A percentile compares a stretch with the other conserved stretches of the same genome.
These are phyloP conservation scores for Kluyveromyces aestuarii DNA, from an alignment of 805 yeast species.

Conservation along the genomic window DNA sequence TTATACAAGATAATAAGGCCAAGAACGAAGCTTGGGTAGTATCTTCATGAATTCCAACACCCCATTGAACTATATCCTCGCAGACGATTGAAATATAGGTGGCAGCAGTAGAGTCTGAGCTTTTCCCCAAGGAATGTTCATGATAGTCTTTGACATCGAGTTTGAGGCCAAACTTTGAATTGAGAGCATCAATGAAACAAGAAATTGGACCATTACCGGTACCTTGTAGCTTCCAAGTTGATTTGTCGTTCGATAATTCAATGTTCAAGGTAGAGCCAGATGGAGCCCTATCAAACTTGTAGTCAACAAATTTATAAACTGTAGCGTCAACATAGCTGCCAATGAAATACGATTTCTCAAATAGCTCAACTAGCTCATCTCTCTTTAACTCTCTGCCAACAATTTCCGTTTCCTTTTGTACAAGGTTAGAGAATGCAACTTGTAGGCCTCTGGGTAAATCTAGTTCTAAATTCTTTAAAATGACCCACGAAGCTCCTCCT, in stretches of 20 bases:
- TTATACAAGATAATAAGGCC: conserved; percentile 44
- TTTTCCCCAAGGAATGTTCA: conserved; percentile 74
- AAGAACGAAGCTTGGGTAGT: conserved; percentile 70
- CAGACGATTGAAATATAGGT: conserved; percentile 40
- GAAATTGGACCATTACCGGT: conserved; percentile 80
- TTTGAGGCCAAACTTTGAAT: conserved; percentile 36
- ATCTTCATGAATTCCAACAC: conserved; percentile 81
- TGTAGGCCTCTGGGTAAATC: conserved; percentile 79
- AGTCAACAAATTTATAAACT: conserved; percentile 35
- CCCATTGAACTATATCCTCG: conserved; percentile 46
- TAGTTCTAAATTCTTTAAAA: conserved; percentile 62
- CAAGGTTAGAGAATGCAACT: conserved; percentile 62
- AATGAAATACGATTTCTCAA: conserved; percentile 49
- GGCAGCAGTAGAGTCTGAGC: conserved; percentile 65
- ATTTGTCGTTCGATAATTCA: background rate
- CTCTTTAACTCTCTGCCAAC: conserved; percentile 64
- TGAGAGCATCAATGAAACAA: conserved; percentile 57
- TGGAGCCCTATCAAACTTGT: conserved; percentile 32
- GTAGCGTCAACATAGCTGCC: conserved; percentile 11
- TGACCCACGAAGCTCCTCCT: conserved; percentile 87
- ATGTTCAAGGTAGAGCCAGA: background rate
- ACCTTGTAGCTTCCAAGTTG: conserved; percentile 37
- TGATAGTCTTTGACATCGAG: conserved; percentile 61
- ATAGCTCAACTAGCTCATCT: conserved; percentile 54
- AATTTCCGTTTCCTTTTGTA: conserved; percentile 60